Base-by-base conservation (phyloP, 2,329 filamentous ascomycete genomes). In the Aspergillus novoparasiticus region DNA sequence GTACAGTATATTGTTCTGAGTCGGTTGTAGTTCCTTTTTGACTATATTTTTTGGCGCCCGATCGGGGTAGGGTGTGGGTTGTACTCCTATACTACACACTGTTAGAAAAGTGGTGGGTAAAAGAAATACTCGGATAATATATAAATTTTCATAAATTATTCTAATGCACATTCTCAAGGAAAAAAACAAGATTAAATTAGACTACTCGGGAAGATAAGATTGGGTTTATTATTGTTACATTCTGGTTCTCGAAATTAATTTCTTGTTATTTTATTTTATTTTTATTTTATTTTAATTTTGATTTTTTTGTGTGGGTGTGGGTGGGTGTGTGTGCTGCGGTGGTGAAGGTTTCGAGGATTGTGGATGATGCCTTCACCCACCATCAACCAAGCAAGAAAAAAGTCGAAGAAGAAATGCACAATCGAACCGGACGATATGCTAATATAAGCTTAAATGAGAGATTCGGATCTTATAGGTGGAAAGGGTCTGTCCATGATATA, bases 181-280 rank as follows among this genome's bases (percentile, higher is more conserved):
- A 19, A 55, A 36, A 54, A 19, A 6, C 11, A 39, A 55, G 26
- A 55, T 39, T 32, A 28, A n/a, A 51, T 51, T 51, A 55, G 36
- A 26, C n/a, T 53, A 50, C 57, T 36, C 36, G 45, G 21, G 57
- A 59, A 28, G 57, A 59, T 58, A 59, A 59, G 43, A 59, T 62
- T 45, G 39, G 36, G 32, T 58, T 60, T 34, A 53, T 30, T 43
- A 32, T 57, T 54, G 59, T 64, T 57, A 53, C 54, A 46, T 59
- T 46, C 39, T 39, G 41, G 43, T 4, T 51, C 28, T 51, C 32
- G 12, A 32, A 34, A 58, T 28, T 34, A 46, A 39, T 48, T 63
- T 46, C 57, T 51, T 28, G 62, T 57, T 34, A 54, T 57, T 64
- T 61, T 30, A 11, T 5, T 61, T 57, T 26, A 23, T 32, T 48